Evolutionary conservation across 2,329 filamentous ascomycete species (phyloP).

Genomic region (Neodidymelliopsis sp.): DNA sequence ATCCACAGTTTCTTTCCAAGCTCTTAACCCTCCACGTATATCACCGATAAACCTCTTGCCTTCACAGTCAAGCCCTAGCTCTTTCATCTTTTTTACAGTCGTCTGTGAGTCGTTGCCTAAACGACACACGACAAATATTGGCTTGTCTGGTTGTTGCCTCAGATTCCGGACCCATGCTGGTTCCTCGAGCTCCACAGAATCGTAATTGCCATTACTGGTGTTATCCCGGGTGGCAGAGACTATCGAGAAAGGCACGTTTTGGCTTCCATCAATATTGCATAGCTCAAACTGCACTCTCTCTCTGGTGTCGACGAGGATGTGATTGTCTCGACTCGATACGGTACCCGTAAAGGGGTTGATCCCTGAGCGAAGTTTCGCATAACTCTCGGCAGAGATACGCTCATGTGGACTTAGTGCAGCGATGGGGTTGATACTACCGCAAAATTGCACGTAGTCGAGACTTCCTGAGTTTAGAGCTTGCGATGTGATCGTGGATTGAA

Average conservation of each 20-base stretch:
- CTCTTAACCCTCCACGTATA: constrained; percentile 73
- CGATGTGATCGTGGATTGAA: constrained; percentile 67
- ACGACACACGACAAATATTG: constrained; percentile 76
- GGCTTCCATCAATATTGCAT: constrained; percentile 74
- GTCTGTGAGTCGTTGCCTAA: constrained; percentile 82
- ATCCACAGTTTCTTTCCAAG: constrained; percentile 77
- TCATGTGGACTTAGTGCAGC: constrained; percentile 68
- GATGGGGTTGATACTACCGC: constrained; percentile 68
- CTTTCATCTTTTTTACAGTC: constrained; percentile 70
- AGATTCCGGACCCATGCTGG: constrained; percentile 41
- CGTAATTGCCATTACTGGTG: background rate
- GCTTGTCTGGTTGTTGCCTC: constrained; percentile 46
- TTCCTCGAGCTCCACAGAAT: constrained; percentile 21
- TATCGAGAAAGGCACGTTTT: constrained; percentile 75
- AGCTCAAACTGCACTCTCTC: constrained; percentile 86
- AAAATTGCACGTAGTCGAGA: constrained; percentile 87
- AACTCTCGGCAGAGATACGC: constrained; percentile 71
- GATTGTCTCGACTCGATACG: constrained; percentile 46
- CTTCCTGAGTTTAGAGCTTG: constrained; percentile 69
- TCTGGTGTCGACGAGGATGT: constrained; percentile 80
- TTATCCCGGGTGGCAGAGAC: constrained; percentile 46
- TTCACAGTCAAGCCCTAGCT: constrained; percentile 61
- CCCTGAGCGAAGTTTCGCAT: constrained; percentile 52
- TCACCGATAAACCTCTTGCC: constrained; percentile 71
- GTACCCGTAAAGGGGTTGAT: constrained; percentile 45